Conservation (phyloP, 768 basidiomycete genomes). For the Lentinus brumalis region DNA sequence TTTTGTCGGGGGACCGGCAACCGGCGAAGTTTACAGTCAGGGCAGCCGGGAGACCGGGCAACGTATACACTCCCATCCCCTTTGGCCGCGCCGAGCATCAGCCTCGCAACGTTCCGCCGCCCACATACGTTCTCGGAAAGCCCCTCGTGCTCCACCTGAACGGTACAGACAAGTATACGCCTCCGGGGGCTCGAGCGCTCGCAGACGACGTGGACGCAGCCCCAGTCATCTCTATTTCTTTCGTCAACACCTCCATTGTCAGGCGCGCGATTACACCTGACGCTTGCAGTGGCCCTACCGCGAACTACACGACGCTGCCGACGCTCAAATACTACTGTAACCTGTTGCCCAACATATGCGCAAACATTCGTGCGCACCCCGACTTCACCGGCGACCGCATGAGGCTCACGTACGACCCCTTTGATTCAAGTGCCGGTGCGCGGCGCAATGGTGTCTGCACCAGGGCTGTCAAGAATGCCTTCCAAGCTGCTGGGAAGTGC, state of each 20-base stretch:
- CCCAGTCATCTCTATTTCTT: not conserved
- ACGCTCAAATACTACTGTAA: conserved; percentile 10
- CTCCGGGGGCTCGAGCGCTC: not conserved
- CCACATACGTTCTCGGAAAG: conserved; percentile 1
- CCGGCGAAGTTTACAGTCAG: not conserved
- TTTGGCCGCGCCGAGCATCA: not conserved
- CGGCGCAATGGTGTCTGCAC: not conserved
- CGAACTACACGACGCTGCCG: not conserved
- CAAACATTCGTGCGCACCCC: conserved; percentile 3
- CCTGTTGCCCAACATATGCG: conserved; percentile 6
- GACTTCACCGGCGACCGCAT: conserved; percentile 1
- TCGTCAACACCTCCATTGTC: not conserved
- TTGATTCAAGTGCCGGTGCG: not conserved
- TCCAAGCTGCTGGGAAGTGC: conserved; percentile 1
- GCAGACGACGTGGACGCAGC: not conserved
- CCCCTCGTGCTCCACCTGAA: not conserved
- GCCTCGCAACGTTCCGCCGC: conserved; percentile 7
- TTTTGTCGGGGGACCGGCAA: not conserved
- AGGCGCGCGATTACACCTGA: conserved; percentile 3
- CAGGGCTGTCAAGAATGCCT: not conserved
- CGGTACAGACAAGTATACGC: not conserved
- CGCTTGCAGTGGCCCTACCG: not conserved
- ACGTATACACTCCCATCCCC: not conserved
- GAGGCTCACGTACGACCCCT: conserved; percentile 9
- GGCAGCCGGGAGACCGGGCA: not conserved